These are phyloP conservation scores for Podaxis sp. DNA, from an alignment of 768 basidiomycete species.

Conservation along the genomic window DNA sequence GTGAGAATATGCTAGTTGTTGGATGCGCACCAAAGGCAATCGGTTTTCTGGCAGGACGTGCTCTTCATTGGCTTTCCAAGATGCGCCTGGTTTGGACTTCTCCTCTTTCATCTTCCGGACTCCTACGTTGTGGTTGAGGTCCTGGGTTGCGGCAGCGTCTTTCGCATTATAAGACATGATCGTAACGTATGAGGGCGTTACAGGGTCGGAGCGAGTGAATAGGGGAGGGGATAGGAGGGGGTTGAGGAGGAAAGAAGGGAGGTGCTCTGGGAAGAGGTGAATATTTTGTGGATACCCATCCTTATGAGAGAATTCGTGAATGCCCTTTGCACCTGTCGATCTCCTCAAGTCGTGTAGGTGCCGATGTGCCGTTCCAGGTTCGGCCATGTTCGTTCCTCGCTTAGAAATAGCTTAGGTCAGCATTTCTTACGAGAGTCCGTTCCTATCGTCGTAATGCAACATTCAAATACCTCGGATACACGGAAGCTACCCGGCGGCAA, in stretches of 20 bases:
- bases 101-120: constrained; percentile 1
- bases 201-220: neutral
- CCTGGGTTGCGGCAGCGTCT: constrained; percentile 5
- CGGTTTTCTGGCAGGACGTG: constrained; percentile 58
- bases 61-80: constrained; percentile 56
- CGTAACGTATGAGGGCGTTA: neutral
- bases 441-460: neutral
- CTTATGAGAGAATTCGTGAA: neutral
- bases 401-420: neutral
- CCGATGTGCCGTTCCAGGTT: neutral
- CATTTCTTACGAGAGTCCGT: neutral
- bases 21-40: constrained; percentile 39
- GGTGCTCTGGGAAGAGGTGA: constrained; percentile 4
- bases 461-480: neutral
- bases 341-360: neutral
- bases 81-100: constrained; percentile 39
- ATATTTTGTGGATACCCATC: constrained; percentile 8
- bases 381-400: neutral
- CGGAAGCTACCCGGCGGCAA: constrained; percentile 5
- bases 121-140: neutral
- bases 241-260: neutral
- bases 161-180: constrained; percentile 14
- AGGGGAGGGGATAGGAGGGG: neutral
- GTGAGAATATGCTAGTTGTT: neutral
- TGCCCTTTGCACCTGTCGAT: neutral